Percentiles rank a stretch among this genome's conserved stretches.
phyloP scores from a whole-genome alignment of 306 rosid species.

The Prinsepia uniflora region DNA sequence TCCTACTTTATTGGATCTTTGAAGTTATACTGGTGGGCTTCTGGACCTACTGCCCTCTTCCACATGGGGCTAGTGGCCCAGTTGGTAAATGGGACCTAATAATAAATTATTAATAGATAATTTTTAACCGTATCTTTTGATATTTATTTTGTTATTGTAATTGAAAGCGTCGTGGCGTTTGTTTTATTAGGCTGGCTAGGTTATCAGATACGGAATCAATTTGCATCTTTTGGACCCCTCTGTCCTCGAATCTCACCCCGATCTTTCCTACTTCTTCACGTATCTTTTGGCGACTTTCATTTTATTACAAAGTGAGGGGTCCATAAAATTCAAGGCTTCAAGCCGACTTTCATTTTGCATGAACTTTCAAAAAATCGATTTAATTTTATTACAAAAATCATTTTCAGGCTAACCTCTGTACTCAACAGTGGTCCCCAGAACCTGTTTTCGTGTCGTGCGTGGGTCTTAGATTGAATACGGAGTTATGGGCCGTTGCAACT shows the following conservation, averaged over 20 bases:
- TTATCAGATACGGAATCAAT: background rate
- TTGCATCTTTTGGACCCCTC: conserved; percentile 10
- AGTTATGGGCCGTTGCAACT: background rate
- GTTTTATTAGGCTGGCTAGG: background rate
- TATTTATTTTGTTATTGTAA: background rate
- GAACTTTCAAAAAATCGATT: too few species aligned
- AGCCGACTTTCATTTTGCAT: too few species aligned
- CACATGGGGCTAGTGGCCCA: background rate
- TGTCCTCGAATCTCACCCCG: background rate
- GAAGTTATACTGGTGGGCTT: background rate
- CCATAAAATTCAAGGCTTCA: too few species aligned
- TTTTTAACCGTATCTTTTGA: background rate
- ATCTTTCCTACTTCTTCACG: background rate
- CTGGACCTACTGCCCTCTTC: background rate
- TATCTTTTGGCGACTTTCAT: background rate
- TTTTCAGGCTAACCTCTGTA: too few species aligned
- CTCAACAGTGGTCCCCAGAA: background rate
- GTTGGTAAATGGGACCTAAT: background rate
- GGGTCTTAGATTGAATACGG: background rate
- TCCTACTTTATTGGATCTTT: background rate
- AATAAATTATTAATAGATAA: background rate
- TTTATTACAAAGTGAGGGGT: too few species aligned
- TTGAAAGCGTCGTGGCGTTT: background rate
- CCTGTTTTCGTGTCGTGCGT: background rate
- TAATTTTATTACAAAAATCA: too few species aligned